phyloP scores from a whole-genome alignment of 371 early-diverging fungal genomes.

The Rhizopus delemar region DNA sequence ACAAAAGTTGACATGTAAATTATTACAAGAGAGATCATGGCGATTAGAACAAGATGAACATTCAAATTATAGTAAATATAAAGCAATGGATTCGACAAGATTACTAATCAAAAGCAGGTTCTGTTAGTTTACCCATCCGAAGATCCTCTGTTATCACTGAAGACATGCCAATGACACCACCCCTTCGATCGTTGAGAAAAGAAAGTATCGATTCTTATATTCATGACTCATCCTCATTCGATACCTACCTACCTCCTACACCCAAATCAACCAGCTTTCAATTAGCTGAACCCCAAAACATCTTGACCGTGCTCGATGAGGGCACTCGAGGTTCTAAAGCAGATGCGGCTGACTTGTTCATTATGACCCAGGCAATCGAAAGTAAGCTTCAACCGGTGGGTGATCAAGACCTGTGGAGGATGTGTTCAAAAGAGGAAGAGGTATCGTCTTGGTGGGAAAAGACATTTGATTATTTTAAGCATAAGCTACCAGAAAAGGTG shows the following conservation, averaged over 20 bases:
- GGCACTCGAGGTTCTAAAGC: conserved; percentile 9
- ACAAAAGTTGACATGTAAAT: conserved; percentile 44
- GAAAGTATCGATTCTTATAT: conserved; percentile 23
- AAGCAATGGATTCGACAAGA: too few relatives aligned
- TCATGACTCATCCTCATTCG: conserved; percentile 23
- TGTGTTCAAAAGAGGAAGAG: conserved; percentile 13
- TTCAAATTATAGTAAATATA: not conserved
- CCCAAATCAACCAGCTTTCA: conserved; percentile 34
- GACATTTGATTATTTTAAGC: conserved; percentile 11
- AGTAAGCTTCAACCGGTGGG: not conserved
- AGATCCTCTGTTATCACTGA: conserved; percentile 21
- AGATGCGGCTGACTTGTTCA: conserved; percentile 23
- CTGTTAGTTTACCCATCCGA: conserved; percentile 22
- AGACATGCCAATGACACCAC: conserved; percentile 35
- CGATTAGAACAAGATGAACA: conserved; percentile 16
- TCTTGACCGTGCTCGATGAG: not conserved
- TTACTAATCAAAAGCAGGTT: conserved; percentile 6
- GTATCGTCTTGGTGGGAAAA: conserved; percentile 14
- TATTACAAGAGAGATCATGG: conserved; percentile 37
- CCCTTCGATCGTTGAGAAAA: conserved; percentile 12
- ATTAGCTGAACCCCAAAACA: not conserved
- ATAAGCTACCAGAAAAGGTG: conserved; percentile 20
- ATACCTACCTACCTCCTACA: conserved; percentile 24
- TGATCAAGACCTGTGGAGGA: conserved; percentile 12
- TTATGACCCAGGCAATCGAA: conserved; percentile 21